phyloP scores from a whole-genome alignment of 176 grass and related monocot species.

The Stipa capillata region DNA sequence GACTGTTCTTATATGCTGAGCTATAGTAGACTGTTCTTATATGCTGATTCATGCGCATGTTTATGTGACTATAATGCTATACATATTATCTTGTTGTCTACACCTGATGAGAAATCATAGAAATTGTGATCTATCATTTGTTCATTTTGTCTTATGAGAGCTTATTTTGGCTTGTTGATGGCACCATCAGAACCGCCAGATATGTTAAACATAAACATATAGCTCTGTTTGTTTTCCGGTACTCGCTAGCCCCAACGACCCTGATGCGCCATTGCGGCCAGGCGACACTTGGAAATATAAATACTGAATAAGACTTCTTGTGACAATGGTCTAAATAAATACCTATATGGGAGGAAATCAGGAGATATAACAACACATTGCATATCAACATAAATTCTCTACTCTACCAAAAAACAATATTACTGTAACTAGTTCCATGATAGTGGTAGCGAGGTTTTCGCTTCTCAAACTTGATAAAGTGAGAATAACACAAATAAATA shows the following conservation, averaged over 20 bases:
- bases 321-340: too few species aligned
- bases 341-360: not conserved
- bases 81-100: constrained; percentile 9
- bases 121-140: not conserved
- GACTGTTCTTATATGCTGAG: constrained; percentile 20
- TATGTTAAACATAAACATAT: not conserved
- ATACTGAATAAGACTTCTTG: too few species aligned
- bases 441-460: too few species aligned
- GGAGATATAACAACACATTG: not conserved
- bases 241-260: too few species aligned
- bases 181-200: not conserved
- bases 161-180: not conserved
- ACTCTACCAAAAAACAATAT: too few species aligned
- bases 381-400: too few species aligned
- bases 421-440: not conserved
- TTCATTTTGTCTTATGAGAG: not conserved
- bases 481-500: too few species aligned
- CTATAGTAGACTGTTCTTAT: not conserved
- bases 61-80: constrained; percentile 23
- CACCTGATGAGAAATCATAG: constrained; percentile 11
- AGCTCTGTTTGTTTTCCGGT: not conserved
- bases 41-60: constrained; percentile 28
- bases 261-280: too few species aligned
- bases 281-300: too few species aligned
- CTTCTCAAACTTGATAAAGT: too few species aligned